Base-by-base conservation (phyloP, 2,329 filamentous ascomycete species). In the Ophiosphaerella herpotricha region DNA sequence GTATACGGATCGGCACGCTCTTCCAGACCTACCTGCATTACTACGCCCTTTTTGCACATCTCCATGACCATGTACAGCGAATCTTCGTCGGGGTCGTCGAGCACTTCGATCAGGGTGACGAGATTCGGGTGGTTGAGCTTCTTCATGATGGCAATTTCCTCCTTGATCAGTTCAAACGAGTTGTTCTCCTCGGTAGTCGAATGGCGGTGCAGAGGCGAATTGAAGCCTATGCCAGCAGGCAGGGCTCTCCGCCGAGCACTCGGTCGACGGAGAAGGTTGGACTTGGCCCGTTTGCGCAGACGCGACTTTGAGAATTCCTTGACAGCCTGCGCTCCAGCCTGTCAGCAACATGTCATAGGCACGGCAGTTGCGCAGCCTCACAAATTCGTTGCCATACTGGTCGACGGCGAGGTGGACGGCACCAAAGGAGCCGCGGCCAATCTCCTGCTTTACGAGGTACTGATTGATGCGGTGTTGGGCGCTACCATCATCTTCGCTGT, bases 101-200 rank as follows among this genome's bases (percentile, higher is more conserved):
- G 79, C 3, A 99, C 94, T 74, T 99, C 94, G 58, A 96, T 90
- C 43, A 99, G 78, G 39, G 89, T 86, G 12, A 97, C 93, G n/a
- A 99, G 79, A 67, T 97, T 99, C 24, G 86, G 88, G 68, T 99
- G 94, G 67, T 97, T 87, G 39, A 97, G 82, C 76, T 97, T 97
- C 80, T 97, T 99, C 92, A 99, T 97, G 69, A 97, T 95, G 50
- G 94, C 94, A 64, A 97, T 94, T 74, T 99, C 94, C 72, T 96
- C 90, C 54, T 91, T 89, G 72, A 99, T 97, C 52, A 97, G 78
- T 66, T 89, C 89, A 11, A 97, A 79, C 0, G 93, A 85, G 60
- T 87, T 87, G 68, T 89, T 87, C 37, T 82, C 79, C 37, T 83
- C 80, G 6, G 75, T 75, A 7, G 79, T 78, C 8, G 83, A 81